Evolutionary conservation across 192 early-diverging fungal genomes (phyloP).

Genomic region (Umbelopsis vinacea): DNA sequence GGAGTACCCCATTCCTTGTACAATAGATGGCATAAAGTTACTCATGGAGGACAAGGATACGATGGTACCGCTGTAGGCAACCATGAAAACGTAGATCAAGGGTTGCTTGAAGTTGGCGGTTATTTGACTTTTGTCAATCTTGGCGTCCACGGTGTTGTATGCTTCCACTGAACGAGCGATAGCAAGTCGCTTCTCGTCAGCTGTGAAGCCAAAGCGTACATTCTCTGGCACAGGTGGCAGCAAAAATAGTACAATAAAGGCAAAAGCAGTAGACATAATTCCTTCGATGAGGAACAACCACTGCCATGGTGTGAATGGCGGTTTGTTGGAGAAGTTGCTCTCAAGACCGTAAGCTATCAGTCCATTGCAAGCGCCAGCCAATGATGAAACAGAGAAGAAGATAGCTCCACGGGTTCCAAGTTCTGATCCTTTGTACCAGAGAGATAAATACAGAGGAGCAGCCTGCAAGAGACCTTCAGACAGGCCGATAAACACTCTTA

Average conservation of each 20-base stretch:
- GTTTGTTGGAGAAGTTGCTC: neutral
- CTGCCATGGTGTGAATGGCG: conserved; percentile 4
- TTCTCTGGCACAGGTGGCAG: conserved; percentile 43
- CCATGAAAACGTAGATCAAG: neutral
- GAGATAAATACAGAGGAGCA: conserved; percentile 19
- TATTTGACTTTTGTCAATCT: conserved; percentile 4
- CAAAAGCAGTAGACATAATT: conserved; percentile 44
- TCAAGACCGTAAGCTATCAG: conserved; percentile 21
- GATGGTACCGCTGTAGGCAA: conserved; percentile 5
- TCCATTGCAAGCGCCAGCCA: conserved; percentile 26
- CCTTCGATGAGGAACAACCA: conserved; percentile 53
- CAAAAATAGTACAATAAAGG: conserved; percentile 43
- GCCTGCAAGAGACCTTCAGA: conserved; percentile 22
- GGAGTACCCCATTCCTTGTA: conserved; percentile 25
- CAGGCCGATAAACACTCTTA: conserved; percentile 18
- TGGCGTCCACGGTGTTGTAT: conserved; percentile 23
- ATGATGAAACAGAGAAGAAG: conserved; percentile 16
- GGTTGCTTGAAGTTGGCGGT: conserved; percentile 6
- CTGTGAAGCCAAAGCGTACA: conserved; percentile 29
- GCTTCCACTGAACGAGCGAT: conserved; percentile 12
- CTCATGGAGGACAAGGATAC: neutral
- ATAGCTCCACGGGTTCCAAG: conserved; percentile 22
- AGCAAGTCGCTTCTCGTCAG: conserved; percentile 20
- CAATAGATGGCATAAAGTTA: conserved; percentile 28
- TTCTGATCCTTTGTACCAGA: conserved; percentile 24